Evolutionary conservation across 257 asterid genomes (phyloP).

Genomic region (Apocynum venetum): DNA sequence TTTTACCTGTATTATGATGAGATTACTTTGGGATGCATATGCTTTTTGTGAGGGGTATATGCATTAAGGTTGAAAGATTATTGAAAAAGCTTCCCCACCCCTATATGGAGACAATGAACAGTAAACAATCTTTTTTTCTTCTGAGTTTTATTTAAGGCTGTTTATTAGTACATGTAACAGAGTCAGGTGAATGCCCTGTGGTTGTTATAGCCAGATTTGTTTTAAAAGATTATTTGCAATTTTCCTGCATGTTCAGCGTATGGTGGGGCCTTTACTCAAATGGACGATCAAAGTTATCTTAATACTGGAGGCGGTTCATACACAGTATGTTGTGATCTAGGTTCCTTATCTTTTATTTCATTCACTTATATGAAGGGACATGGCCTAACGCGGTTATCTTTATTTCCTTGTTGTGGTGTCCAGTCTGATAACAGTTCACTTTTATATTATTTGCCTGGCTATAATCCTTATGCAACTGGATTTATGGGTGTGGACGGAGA

Average conservation of each 20-base stretch:
- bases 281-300: conserved; percentile 51
- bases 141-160: background rate
- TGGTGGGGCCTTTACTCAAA: conserved; percentile 41
- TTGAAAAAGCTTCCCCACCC: background rate
- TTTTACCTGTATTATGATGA: background rate
- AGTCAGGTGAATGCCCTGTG: background rate
- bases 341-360: conserved; percentile 5
- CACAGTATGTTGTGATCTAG: conserved; percentile 30
- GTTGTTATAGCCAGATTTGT: background rate
- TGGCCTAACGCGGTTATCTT: background rate
- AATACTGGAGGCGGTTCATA: conserved; percentile 39
- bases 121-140: background rate
- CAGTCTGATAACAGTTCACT: conserved; percentile 46
- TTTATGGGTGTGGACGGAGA: conserved; percentile 55
- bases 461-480: conserved; percentile 56
- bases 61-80: background rate
- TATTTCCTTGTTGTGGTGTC: conserved; percentile 33
- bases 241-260: conserved; percentile 40
- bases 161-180: background rate
- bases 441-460: conserved; percentile 55
- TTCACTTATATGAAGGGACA: background rate
- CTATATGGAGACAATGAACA: background rate
- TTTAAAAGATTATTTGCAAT: background rate
- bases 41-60: background rate
- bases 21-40: background rate